Evolutionary conservation across 352 stramenopile genomes (phyloP), one percentile per base, ranked within the genome.

Genomic region (Phytopythium oedochilum): DNA sequence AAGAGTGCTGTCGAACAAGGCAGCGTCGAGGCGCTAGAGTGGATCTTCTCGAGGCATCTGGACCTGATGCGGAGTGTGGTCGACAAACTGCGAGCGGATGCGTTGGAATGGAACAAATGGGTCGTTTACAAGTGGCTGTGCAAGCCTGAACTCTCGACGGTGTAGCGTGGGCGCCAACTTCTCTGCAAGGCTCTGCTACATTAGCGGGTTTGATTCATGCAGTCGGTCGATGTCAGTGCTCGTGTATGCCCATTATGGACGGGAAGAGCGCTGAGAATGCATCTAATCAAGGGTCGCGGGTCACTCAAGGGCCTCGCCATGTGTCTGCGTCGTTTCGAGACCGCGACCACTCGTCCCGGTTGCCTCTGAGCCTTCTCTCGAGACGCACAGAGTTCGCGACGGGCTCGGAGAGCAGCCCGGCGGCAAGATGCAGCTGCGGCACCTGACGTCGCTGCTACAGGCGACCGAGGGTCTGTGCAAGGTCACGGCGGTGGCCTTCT

Each of bases 401-500:
- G 22, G 8, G 10, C 18, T 17, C 22, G 31, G 15, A 20, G 11
- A 38, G 12, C 17, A 44, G 25, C 22, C 14, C 39, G 17, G 31
- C 4, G 36, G 12, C 22, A 46, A 7, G 32, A 98, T 98, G 93
- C 94, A 98, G 77, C 76, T 98, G 39, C 75, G 88, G 14, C 82
- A 98, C 55, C 58, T 97, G 66, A 92, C 89, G 70, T 97, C 91
- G 64, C 73, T 98, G 62, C 61, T 96, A 52, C 81, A 92, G 68
- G 89, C 92, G 38, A 91, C 84, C 2, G 85, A 95, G 52, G 92
- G 86, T 31, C 92, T 98, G 74, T 83, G 73, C 61, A 97, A 97
- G 66, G 87, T 98, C 50, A 98, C 93, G 38, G 84, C 92, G 5
- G 77, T 98, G 47, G 74, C 83, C 26, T 98, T 88, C 73, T 96